Evolutionary conservation across 148 eudicot genomes (phyloP).

Genomic region (Linanthus parryae): DNA sequence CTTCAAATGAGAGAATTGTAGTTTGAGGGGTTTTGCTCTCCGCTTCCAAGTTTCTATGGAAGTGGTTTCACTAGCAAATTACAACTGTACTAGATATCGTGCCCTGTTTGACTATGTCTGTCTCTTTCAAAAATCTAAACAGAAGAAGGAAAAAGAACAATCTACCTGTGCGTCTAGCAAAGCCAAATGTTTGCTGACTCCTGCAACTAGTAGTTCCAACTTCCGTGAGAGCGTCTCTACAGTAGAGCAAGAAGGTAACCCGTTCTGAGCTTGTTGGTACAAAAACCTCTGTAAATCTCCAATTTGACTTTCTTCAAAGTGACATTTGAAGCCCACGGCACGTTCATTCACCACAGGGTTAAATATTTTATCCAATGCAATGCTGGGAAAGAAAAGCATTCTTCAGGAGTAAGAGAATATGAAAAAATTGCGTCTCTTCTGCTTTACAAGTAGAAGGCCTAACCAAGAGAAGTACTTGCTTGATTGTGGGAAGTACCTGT

Average conservation of each 20-base stretch:
- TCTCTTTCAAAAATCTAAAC: not conserved
- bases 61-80: no score
- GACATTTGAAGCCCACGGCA: slow-evolving; percentile 20
- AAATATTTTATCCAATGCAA: slow-evolving; percentile 48
- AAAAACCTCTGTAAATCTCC: slow-evolving; percentile 50
- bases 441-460: slow-evolving; percentile 7
- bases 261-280: slow-evolving; percentile 27
- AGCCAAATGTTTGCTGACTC: slow-evolving; percentile 35
- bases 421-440: not conserved
- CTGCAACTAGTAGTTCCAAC: slow-evolving; percentile 39
- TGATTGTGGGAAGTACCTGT: slow-evolving; percentile 40
- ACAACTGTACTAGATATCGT: no score
- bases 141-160: not conserved
- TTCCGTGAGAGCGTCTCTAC: slow-evolving; percentile 45
- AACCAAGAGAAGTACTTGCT: not conserved
- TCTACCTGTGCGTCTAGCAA: slow-evolving; percentile 73
- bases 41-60: no score
- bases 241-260: slow-evolving; percentile 23
- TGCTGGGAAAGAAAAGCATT: slow-evolving; percentile 38
- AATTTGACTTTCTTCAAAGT: slow-evolving; percentile 38
- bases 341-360: slow-evolving; percentile 40
- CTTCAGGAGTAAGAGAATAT: not conserved
- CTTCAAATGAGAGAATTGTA: no score
- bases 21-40: no score
- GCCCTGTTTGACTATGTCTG: no score